Evolutionary conservation across 139 green algal species (phyloP), one percentile per base, ranked within the genome.

Genomic region (Chlamydomonas sphaeroides): DNA sequence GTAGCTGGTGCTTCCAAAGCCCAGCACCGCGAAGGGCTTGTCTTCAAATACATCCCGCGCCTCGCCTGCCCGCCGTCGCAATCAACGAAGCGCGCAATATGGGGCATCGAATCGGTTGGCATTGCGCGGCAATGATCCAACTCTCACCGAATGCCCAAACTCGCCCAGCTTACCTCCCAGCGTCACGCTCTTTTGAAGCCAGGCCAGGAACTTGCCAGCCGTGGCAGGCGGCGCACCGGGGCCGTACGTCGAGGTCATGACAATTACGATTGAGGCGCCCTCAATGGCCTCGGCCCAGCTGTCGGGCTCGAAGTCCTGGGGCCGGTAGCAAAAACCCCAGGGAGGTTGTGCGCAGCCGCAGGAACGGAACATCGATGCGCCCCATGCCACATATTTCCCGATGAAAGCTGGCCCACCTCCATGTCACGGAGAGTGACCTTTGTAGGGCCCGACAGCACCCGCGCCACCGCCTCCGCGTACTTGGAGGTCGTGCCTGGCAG

Each of bases 1-100:
- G 78, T 89, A 89, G 69, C 41, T 61, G 84, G 38, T 68, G 84
- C 84, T 84, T 61, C 84, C 84, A 38, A 89, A 48, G 20, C 84
- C 84, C 48, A 89, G 69, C 48, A 89, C 84, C 26, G 41, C 35
- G 48, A 85, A 88, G 36, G 70, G 61, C 59, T 81, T 80, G 53
- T 57, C 61, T 14, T 25, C 26, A 26, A 83, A n/a, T 6, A 26
- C 61, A 21, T 65, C 62, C 20, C 32, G 25, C 33, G 59, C 42
- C 33, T 82, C 61, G 5, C 48, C 81, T 25, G 7, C n/a, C n/a
- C n/a, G n/a, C n/a, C n/a, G n/a, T n/a, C n/a, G n/a, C n/a, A n/a
- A n/a, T n/a, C n/a, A n/a, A n/a, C n/a, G n/a, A n/a, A n/a, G n/a
- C n/a, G n/a, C n/a, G n/a, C n/a, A n/a, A n/a, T n/a, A n/a, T n/a